These are phyloP conservation scores for Elsinoe necatrix DNA, from an alignment of 2,329 filamentous ascomycete genomes.

Conservation along the genomic window DNA sequence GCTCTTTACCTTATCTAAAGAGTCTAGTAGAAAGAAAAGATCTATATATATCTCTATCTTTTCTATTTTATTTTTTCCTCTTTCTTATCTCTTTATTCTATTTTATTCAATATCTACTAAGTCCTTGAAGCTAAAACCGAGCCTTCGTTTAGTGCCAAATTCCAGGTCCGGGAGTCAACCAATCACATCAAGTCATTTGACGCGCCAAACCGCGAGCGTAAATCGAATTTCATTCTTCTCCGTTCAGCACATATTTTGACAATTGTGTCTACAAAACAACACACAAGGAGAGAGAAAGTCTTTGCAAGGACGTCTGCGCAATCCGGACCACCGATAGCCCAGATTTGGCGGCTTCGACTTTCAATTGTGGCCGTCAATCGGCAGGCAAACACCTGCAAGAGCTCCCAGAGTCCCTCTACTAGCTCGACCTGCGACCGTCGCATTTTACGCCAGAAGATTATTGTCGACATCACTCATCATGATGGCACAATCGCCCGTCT, in stretches of 20 bases:
- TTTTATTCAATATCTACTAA: no score
- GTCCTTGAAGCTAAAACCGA: no score
- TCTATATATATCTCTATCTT: no score
- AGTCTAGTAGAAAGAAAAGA: no score
- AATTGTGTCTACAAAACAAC: neutral
- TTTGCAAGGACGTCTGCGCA: neutral
- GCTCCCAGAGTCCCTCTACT: neutral
- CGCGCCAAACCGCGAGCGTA: constrained; percentile 1
- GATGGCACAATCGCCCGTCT: neutral
- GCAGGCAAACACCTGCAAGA: neutral
- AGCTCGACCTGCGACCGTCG: neutral
- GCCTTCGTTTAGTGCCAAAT: neutral
- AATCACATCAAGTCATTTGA: neutral
- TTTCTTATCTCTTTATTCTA: no score
- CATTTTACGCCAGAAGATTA: neutral
- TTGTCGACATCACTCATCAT: neutral
- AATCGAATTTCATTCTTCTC: neutral
- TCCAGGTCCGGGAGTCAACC: neutral
- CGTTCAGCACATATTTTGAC: neutral
- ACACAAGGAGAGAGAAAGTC: neutral
- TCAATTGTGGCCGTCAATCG: neutral
- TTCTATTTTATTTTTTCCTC: no score
- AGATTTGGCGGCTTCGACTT: neutral
- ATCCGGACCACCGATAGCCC: no score
- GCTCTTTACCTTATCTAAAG: no score